Percentiles rank a stretch among this genome's conserved stretches.
Conservation (phyloP, 1,139 yeast species). For the Yamadazyma spencermartinsiae region DNA sequence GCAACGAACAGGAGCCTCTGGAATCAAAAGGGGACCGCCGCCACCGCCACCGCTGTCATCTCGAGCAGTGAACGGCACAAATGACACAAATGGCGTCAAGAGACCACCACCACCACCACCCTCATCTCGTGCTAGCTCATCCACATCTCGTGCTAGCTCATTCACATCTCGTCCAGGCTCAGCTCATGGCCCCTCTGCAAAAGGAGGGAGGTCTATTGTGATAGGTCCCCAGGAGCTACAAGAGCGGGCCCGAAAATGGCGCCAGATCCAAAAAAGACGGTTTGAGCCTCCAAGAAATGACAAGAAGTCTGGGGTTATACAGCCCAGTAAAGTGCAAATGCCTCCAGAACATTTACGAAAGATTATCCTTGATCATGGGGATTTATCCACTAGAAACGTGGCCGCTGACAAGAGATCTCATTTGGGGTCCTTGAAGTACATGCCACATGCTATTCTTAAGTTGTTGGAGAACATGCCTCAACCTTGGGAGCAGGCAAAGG, state of each 20-base stretch:
- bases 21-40: constrained; percentile 6
- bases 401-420: constrained; percentile 89
- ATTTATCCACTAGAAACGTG: constrained; percentile 74
- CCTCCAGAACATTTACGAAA: constrained; percentile 94
- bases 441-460: constrained; percentile 94
- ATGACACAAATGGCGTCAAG: neutral
- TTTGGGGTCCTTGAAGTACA: constrained; percentile 85
- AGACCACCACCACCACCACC: constrained; percentile 17
- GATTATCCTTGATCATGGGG: constrained; percentile 82
- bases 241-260: constrained; percentile 61
- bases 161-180: no score
- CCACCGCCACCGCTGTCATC: constrained; percentile 16
- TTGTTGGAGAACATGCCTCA: constrained; percentile 95
- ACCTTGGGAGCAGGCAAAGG: constrained; percentile 92
- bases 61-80: no score
- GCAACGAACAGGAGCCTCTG: constrained; percentile 2
- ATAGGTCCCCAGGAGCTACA: constrained; percentile 27
- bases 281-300: constrained; percentile 29
- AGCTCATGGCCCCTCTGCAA: no score
- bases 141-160: constrained; percentile 1
- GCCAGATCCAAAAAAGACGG: constrained; percentile 60
- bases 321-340: constrained; percentile 74
- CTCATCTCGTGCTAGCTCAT: constrained; percentile 18
- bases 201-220: constrained; percentile 3
- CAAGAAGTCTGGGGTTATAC: constrained; percentile 43